These are phyloP conservation scores for Septoria linicola DNA, from an alignment of 2,329 filamentous ascomycete species.

Conservation along the genomic window DNA sequence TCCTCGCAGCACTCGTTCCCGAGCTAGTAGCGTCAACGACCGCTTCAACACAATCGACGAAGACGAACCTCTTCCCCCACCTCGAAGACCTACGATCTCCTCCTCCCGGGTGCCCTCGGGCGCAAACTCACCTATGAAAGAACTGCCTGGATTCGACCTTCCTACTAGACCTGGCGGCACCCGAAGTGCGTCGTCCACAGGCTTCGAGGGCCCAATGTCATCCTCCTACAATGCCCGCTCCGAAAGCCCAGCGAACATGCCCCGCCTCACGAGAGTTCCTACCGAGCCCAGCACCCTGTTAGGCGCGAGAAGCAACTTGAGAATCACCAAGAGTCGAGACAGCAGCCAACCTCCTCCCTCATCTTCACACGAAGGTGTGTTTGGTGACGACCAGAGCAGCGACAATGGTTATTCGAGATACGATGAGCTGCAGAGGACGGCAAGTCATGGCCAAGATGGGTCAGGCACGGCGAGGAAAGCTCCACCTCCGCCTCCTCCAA, in stretches of 20 bases:
- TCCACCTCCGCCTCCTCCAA: conserved; percentile 59
- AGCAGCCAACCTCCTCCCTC: conserved; percentile 10
- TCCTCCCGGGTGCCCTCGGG: conserved; percentile 46
- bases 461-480: conserved; percentile 54
- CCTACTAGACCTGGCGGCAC: conserved; percentile 49
- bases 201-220: conserved; percentile 54
- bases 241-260: conserved; percentile 50
- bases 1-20: conserved; percentile 51
- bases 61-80: conserved; percentile 55
- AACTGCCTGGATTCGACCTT: conserved; percentile 45
- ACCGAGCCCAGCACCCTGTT: conserved; percentile 56
- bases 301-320: conserved; percentile 50
- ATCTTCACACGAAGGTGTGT: conserved; percentile 42
- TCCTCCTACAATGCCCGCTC: conserved; percentile 38
- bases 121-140: conserved; percentile 44
- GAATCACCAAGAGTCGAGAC: conserved; percentile 38
- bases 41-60: conserved; percentile 56
- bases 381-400: conserved; percentile 53
- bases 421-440: conserved; percentile 6
- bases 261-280: conserved; percentile 52
- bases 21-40: conserved; percentile 59
- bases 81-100: conserved; percentile 55
- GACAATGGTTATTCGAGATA: conserved; percentile 3
- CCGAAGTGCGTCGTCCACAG: conserved; percentile 49
- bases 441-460: conserved; percentile 19